Base-by-base conservation (phyloP, 1,284 basidiomycete genomes). In the Abortiporus biennis region DNA sequence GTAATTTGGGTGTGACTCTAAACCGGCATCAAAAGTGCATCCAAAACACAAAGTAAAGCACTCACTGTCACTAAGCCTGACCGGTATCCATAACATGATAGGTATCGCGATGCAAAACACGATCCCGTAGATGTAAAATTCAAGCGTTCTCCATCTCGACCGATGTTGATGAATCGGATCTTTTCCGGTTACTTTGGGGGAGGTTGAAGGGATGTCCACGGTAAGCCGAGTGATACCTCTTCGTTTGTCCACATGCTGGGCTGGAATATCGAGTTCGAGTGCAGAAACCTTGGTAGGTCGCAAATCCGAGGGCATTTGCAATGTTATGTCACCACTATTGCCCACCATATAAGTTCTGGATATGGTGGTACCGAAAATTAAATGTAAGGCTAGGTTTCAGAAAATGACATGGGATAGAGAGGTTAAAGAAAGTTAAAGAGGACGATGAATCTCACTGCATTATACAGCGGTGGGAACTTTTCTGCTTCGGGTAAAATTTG, bases 41-140 rank as follows among this genome's bases (percentile, higher is more conserved):
- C 6, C 17, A 24, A 22, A 24, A 27, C 13, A 29, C 19, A 19
- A 40, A 19, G 34, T 23, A 24, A 21, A 13, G 13, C 6, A 45
- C 32, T 15, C 63, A 91, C 92, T 54, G 43, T 67, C 71, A 56
- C 92, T 95, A 43, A 96, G 59, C n/a, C 67, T 64, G 21, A 89
- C 71, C 0, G 92, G 91, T 48, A 89, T 72, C 74, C 81, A 92
- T 3, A 78, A 66, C 85, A 98, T 90, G 43, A 82, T 55, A 0
- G 88, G 85, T 8, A 97, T 64, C 11, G 76, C 80, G 17, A 86
- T 40, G 12, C 67, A 58, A 29, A 84, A 79, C 1, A 83, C 68
- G 20, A 81, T 48, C 46, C 72, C 80, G 66, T 98, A 98, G 40
- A 86, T 55, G 46, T 76, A 68, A 67, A 96, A 98, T 62, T 98